These are phyloP conservation scores for Brasenia schreberi DNA, from an alignment of 164 flowering plant species.

Conservation along the genomic window DNA sequence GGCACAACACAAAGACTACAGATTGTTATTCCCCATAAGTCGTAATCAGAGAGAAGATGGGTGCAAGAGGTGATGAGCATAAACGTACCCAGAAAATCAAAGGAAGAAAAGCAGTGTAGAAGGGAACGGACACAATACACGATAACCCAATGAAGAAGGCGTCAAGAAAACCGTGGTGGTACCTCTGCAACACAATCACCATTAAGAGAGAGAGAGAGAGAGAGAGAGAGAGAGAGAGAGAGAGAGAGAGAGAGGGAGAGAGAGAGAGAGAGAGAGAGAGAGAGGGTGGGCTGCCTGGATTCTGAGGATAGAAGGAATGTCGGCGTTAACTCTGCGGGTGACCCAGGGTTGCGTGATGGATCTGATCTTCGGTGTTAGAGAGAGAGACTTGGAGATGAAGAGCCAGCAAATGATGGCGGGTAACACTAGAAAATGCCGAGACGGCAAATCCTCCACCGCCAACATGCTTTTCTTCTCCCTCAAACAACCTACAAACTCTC, in stretches of 20 bases:
- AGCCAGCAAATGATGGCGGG: slow-evolving; percentile 51
- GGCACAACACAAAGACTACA: neutral
- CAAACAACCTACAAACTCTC: neutral
- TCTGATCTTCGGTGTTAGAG: slow-evolving; percentile 60
- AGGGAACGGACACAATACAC: slow-evolving; percentile 94
- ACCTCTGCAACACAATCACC: slow-evolving; percentile 39
- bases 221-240: neutral
- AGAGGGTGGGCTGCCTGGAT: slow-evolving; percentile 48
- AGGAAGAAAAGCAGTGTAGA: slow-evolving; percentile 95
- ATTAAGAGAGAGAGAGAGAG: neutral
- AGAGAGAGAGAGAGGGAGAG: neutral
- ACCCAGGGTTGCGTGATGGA: slow-evolving; percentile 71
- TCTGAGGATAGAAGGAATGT: slow-evolving; percentile 42
- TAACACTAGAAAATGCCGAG: slow-evolving; percentile 51
- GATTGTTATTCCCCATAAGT: neutral
- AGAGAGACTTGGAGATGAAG: slow-evolving; percentile 37
- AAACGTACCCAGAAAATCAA: slow-evolving; percentile 85
- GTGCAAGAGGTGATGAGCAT: neutral
- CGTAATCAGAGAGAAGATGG: neutral
- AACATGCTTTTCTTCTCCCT: neutral
- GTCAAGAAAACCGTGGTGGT: slow-evolving; percentile 56
- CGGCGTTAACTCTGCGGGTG: slow-evolving; percentile 33
- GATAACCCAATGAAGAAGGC: slow-evolving; percentile 70
- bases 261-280: neutral
- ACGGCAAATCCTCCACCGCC: slow-evolving; percentile 42